Conservation (phyloP, 1,284 basidiomycete species). For the Sporisorium scitamineum region DNA sequence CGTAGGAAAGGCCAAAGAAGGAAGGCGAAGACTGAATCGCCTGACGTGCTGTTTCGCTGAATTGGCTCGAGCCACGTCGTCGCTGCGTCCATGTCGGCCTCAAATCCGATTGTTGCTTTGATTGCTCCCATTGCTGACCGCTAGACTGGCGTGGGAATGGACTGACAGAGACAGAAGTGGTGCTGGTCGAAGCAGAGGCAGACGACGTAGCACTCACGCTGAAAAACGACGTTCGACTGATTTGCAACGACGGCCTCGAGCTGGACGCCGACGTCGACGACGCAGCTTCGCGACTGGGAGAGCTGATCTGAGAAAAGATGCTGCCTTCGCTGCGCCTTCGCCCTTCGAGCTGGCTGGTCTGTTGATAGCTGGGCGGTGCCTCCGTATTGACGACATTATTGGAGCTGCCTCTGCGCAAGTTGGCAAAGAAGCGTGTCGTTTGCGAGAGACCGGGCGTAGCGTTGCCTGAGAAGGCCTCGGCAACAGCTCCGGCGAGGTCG, state of each 20-base stretch:
- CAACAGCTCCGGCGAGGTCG: constrained; percentile 32
- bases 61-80: constrained; percentile 25
- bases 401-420: constrained; percentile 17
- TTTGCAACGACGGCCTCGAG: constrained; percentile 13
- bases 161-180: constrained; percentile 16
- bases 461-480: constrained; percentile 37
- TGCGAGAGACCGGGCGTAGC: constrained; percentile 10
- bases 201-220: constrained; percentile 12
- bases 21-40: constrained; percentile 29
- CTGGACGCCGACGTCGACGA: constrained; percentile 8
- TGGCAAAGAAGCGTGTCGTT: constrained; percentile 20
- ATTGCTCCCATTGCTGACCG: neutral
- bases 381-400: constrained; percentile 6
- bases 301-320: constrained; percentile 18
- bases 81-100: neutral
- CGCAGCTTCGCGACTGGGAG: constrained; percentile 4
- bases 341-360: constrained; percentile 7
- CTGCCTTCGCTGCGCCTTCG: constrained; percentile 39
- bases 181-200: constrained; percentile 1
- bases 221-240: constrained; percentile 18
- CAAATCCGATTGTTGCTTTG: neutral
- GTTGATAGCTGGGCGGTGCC: constrained; percentile 33
- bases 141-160: constrained; percentile 2
- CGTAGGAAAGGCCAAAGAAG: constrained; percentile 19
- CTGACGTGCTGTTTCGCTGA: constrained; percentile 29